Evolutionary conservation across 2,329 filamentous ascomycete genomes (phyloP).

Genomic region (Moelleriella libera): DNA sequence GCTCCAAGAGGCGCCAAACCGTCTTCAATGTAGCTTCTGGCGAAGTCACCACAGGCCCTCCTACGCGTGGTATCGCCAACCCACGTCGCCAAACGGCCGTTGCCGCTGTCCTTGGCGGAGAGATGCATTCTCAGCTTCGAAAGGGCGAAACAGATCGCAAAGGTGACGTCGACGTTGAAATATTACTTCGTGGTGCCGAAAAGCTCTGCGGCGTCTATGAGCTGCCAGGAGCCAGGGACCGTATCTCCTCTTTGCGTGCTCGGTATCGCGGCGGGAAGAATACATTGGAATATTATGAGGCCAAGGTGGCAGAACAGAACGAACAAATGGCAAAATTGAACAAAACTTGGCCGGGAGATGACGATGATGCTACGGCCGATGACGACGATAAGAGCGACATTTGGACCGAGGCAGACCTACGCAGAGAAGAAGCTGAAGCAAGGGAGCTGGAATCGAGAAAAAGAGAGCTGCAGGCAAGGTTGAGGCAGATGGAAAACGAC

Average conservation of each 20-base stretch:
- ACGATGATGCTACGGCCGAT: constrained; percentile 41
- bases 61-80: constrained; percentile 29
- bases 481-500: constrained; percentile 41
- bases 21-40: constrained; percentile 52
- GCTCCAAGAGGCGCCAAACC: constrained; percentile 39
- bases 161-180: constrained; percentile 73
- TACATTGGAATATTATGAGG: constrained; percentile 71
- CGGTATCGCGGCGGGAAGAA: constrained; percentile 57
- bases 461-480: constrained; percentile 36
- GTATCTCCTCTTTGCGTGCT: constrained; percentile 57
- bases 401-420: constrained; percentile 55
- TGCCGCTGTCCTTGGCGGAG: constrained; percentile 73
- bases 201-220: constrained; percentile 83
- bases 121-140: constrained; percentile 71
- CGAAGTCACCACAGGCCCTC: constrained; percentile 44
- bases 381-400: constrained; percentile 31
- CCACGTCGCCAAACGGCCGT: constrained; percentile 70
- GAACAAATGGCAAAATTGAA: constrained; percentile 63
- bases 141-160: constrained; percentile 33
- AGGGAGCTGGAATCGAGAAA: constrained; percentile 41
- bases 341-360: constrained; percentile 40
- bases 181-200: constrained; percentile 74
- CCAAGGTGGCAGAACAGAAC: constrained; percentile 62
- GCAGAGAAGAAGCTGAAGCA: constrained; percentile 53
- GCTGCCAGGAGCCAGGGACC: constrained; percentile 62